Base-by-base conservation (phyloP, 306 rosid genomes). In the Vigna hirtella region DNA sequence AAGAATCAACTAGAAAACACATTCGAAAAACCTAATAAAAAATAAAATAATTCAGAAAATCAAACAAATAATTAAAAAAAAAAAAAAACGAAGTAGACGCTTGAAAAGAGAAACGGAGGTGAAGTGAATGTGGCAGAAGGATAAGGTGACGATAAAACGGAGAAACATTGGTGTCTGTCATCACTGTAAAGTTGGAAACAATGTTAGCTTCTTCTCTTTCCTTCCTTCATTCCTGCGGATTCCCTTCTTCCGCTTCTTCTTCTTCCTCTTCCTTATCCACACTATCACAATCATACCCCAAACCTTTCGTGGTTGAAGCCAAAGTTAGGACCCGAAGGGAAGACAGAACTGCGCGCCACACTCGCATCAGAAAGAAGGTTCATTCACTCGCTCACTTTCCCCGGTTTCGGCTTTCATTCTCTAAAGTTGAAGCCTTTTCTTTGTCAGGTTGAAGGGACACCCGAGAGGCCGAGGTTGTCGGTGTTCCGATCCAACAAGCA, bases 401-500 rank as follows among this genome's bases (percentile, higher is more conserved):
- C 12, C n/a, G 7, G 40, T 14, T 56, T 42, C 42, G 51, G 11
- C 6, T 38, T 49, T 36, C 57, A 36, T 11, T 58, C 4, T 68
- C 50, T 10, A 45, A 45, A 13, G 16, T 45, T 45, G 1, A 45
- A 45, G 13, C 50, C 50, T 45, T 12, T 45, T 45, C 52, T 52
- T 52, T 67, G 17, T 69, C 77, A 96, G 99, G 92, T 96, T 74
- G 99, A 93, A 84, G 99, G 99, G 81, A 93, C 98, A 74, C 59
- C 98, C 0, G 98, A 96, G 84, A 87, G 99, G 88, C 99, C 99
- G 64, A 85, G 99, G 82, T 79, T 96, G 80, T 80, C 91, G 13
- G 96, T 96, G 42, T 96, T 87, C 86, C 96, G 98, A 42, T 96
- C 99, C 81, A 91, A 96, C 89, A 91, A 96, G 81, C 99, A 96